Evolutionary conservation across 495 filamentous ascomycete species (phyloP), one percentile per base, ranked within the genome.

Genomic region (Penicillium argentinense): DNA sequence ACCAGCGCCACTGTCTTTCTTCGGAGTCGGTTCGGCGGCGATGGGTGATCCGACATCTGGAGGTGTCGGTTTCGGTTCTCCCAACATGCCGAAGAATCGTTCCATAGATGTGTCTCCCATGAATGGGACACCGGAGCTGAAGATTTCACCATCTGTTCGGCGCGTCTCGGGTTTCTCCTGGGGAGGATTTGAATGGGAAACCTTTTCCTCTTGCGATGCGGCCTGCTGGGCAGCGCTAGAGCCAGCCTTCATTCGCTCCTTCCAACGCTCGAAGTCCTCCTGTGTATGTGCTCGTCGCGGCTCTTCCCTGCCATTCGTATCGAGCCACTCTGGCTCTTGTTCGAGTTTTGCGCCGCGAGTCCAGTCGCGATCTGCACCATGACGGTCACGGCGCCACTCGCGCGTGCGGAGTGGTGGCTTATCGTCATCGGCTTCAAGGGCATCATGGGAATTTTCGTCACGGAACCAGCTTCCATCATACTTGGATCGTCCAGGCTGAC

Each of bases 241-340:
- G 60, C 72, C 66, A 21, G 84, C 83, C 63, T 92, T 96, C 91
- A 95, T 95, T 39, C 72, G 75, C 53, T 93, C 88, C 70, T 97
- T 96, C 82, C 95, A 98, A 48, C 85, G 86, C 67, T 96, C 86
- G 64, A 98, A 97, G 44, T 97, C 90, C 57, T 95, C 90, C 59
- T 87, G 85, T 8, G 87, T 95, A 59, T 87, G 88, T 13, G 75
- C 82, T 45, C 82, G 71, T 43, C 74, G 81, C 33, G 76, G 63
- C 50, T 84, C 84, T 39, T 85, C 80, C 38, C 86, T 87, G 28
- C 81, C 81, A 25, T 83, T 84, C 45, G 87, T 82, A 62, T 93
- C 89, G 66, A 92, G 69, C 88, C 87, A 91, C 61, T 93, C 90
- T 27, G 88, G 89, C 39, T 95, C 89, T 53, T 84, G 83, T 57